Evolutionary conservation across 2,329 filamentous ascomycete species (phyloP), one percentile per base, ranked within the genome.

Genomic region (Chalaropsis thielavioides): DNA sequence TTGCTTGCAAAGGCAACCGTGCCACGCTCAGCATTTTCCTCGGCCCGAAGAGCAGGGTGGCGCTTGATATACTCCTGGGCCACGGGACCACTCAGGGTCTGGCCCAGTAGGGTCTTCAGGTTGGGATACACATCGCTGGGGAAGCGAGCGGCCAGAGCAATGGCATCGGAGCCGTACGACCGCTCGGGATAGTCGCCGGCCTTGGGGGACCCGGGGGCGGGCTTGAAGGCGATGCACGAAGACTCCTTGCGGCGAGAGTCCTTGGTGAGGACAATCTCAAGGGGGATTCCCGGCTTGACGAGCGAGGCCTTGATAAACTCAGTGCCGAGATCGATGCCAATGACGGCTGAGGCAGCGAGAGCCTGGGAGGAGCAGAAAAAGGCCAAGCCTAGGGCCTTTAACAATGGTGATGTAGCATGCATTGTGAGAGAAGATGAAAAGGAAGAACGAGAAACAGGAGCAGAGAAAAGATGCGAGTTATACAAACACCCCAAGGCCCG

Each of bases 211-310:
- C 81, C 78, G 70, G 83, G 83, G n/a, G 84, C 81, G 44, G 92
- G 90, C 77, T 99, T 97, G 79, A 99, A 97, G 54, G 90, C 88
- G 70, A 99, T 85, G 51, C 91, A 92, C 1, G 92, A 90, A 27
- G 83, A 83, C 75, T 99, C 94, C 80, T 99, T 99, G 72, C 94
- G 88, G 75, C 95, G 89, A 38, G 94, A 96, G 77, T 99, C 94
- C 75, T 97, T 99, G 38, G 92, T 96, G 65, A 96, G 83, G 74
- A 99, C 92, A 69, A 99, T 97, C 70, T 99, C 94, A 73, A 99
- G 89, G 11, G 94, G 94, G 63, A 95, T 92, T 68, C 94, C 94
- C 1, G 94, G 94, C 78, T 97, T 97, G 68, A 99, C 92, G 51
- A 99, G 83, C 15, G 89, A 86, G 35, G 92, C 92, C 79, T 97